phyloP scores from a whole-genome alignment of 2,329 filamentous ascomycete species.

The Phaeosphaeriaceae sp. region DNA sequence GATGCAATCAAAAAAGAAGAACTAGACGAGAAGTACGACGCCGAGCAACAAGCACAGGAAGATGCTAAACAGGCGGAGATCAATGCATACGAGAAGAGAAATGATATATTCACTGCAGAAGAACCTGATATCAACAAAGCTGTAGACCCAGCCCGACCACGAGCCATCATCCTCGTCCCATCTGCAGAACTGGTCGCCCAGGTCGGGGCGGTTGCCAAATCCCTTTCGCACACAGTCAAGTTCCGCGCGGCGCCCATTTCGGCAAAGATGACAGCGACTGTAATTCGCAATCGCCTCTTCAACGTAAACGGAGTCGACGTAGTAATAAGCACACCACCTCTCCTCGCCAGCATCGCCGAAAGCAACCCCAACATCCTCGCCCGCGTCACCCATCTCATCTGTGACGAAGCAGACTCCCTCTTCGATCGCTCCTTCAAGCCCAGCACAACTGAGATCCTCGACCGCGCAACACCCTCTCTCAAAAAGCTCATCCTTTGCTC shows the following conservation, averaged over 20 bases:
- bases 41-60: conserved; percentile 58
- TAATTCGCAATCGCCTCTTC: conserved; percentile 87
- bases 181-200: conserved; percentile 91
- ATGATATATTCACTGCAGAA: conserved; percentile 66
- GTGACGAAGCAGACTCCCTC: conserved; percentile 96
- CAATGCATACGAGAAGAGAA: conserved; percentile 31
- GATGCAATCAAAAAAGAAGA: conserved; percentile 81
- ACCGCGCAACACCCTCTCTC: conserved; percentile 79
- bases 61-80: conserved; percentile 57
- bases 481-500: conserved; percentile 91
- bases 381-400: conserved; percentile 84
- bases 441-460: conserved; percentile 80
- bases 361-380: conserved; percentile 90
- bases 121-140: conserved; percentile 62
- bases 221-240: conserved; percentile 82
- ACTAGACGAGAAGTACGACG: conserved; percentile 57
- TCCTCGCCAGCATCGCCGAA: conserved; percentile 86
- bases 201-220: conserved; percentile 80
- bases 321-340: conserved; percentile 84
- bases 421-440: conserved; percentile 91
- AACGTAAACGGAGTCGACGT: conserved; percentile 81
- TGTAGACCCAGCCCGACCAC: conserved; percentile 78
- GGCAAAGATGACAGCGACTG: conserved; percentile 73
- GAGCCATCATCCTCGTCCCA: conserved; percentile 85
- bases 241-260: conserved; percentile 85